Conservation (phyloP, 768 basidiomycete genomes). For the Omphalotus guepiniiformis region DNA sequence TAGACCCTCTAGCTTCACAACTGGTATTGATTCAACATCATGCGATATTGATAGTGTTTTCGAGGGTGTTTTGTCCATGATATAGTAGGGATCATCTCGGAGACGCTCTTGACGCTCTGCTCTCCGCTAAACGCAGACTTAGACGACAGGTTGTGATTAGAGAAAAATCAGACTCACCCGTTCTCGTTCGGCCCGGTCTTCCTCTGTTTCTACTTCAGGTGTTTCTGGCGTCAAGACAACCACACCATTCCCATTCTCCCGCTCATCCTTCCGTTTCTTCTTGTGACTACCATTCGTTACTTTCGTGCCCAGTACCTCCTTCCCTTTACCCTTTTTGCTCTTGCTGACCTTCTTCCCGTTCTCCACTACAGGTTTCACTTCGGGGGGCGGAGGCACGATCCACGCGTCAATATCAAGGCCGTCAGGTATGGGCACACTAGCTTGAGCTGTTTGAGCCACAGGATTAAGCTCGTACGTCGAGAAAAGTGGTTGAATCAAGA, state of each 20-base stretch:
- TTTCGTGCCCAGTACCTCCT: conserved; percentile 19
- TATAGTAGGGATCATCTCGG: conserved; percentile 89
- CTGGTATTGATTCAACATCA: conserved; percentile 89
- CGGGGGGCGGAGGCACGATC: conserved; percentile 65
- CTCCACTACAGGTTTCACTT: conserved; percentile 31
- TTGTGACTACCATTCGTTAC: conserved; percentile 16
- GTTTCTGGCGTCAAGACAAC: conserved; percentile 34
- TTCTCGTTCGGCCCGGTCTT: conserved; percentile 57
- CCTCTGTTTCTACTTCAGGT: conserved; percentile 44
- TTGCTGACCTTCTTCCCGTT: conserved; percentile 42
- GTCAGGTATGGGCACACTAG: conserved; percentile 74
- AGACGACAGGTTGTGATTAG: neutral
- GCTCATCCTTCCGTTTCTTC: conserved; percentile 33
- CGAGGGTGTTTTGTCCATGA: conserved; percentile 57
- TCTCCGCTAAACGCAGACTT: conserved; percentile 47
- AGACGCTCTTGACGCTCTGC: conserved; percentile 72
- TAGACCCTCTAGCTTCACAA: conserved; percentile 78
- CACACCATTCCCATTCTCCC: conserved; percentile 17
- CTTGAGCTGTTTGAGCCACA: conserved; percentile 77
- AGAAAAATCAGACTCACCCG: conserved; percentile 41
- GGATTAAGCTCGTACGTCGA: conserved; percentile 78
- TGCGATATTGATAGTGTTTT: conserved; percentile 19
- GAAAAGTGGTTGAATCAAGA: conserved; percentile 80
- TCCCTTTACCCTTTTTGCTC: conserved; percentile 41
- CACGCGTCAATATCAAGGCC: conserved; percentile 83